Percentiles rank a stretch among this genome's conserved stretches.
Conservation (phyloP, 768 basidiomycete species). For the Amanita jacksonii region DNA sequence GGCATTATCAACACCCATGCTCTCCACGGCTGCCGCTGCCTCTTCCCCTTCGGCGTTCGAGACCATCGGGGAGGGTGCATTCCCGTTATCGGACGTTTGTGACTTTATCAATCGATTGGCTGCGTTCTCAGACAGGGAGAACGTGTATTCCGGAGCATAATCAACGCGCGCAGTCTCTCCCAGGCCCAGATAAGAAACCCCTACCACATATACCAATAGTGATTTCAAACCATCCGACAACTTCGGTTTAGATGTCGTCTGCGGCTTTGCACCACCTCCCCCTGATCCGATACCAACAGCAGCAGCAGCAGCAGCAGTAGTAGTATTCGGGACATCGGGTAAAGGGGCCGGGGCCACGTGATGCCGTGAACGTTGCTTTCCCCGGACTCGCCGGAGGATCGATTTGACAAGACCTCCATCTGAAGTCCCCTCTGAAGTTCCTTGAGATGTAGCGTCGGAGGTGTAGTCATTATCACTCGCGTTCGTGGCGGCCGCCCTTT, state of each 20-base stretch:
- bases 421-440: background rate
- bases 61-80: too few relatives aligned
- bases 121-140: slow-evolving; percentile 84
- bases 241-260: slow-evolving; percentile 36
- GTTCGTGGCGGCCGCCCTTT: slow-evolving; percentile 16
- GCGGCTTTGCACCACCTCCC: background rate
- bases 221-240: slow-evolving; percentile 68
- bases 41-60: too few relatives aligned
- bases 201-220: slow-evolving; percentile 92
- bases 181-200: slow-evolving; percentile 90
- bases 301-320: background rate
- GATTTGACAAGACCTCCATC: slow-evolving; percentile 28
- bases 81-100: background rate
- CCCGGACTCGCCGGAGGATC: slow-evolving; percentile 28
- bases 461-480: slow-evolving; percentile 22
- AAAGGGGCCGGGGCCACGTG: background rate
- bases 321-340: background rate
- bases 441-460: slow-evolving; percentile 18
- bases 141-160: slow-evolving; percentile 83
- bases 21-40: background rate
- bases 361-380: slow-evolving; percentile 6
- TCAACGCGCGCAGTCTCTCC: slow-evolving; percentile 67
- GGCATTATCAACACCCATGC: background rate
- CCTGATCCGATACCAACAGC: background rate
- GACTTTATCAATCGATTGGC: slow-evolving; percentile 68